Percentiles rank a stretch among this genome's conserved stretches.
Conservation (phyloP, 2,329 filamentous ascomycete genomes). For the Paracoccidioides lutzii region DNA sequence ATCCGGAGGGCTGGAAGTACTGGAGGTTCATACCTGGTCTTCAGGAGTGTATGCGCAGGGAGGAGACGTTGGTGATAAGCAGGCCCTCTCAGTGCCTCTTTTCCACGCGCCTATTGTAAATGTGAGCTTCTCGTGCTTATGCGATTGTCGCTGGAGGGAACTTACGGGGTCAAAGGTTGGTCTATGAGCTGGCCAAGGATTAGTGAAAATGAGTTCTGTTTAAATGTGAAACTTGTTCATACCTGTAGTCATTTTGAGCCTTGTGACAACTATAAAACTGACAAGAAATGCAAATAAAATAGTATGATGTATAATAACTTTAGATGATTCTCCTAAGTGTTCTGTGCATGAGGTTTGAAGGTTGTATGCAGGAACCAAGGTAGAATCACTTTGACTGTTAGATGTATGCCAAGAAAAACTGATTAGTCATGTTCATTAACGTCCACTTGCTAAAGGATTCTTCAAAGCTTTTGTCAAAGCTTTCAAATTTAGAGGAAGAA, state of each 20-base stretch:
- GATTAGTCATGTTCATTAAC: not conserved
- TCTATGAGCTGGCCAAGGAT: constrained; percentile 48
- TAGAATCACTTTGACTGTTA: too few species aligned
- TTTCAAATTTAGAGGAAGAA: not conserved
- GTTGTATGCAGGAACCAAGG: not conserved
- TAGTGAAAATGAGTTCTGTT: constrained; percentile 1
- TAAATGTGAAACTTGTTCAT: constrained; percentile 7
- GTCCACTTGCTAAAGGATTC: not conserved
- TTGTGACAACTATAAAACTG: not conserved
- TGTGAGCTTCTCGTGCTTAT: constrained; percentile 17
- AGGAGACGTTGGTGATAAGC: constrained; percentile 94
- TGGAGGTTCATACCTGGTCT: constrained; percentile 50
- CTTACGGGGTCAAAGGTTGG: constrained; percentile 88
- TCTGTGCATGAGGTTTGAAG: not conserved
- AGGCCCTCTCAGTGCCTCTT: constrained; percentile 83
- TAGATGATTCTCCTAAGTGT: not conserved
- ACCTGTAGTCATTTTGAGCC: constrained; percentile 31
- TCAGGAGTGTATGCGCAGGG: constrained; percentile 84
- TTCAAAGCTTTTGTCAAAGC: not conserved
- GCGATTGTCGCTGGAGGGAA: not conserved
- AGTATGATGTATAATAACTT: not conserved
- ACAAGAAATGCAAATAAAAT: not conserved
- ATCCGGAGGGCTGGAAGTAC: not conserved
- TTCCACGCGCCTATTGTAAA: constrained; percentile 64
- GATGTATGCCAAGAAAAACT: not conserved